These are phyloP conservation scores for Collariella sp. DNA, from an alignment of 495 filamentous ascomycete species.

Conservation along the genomic window DNA sequence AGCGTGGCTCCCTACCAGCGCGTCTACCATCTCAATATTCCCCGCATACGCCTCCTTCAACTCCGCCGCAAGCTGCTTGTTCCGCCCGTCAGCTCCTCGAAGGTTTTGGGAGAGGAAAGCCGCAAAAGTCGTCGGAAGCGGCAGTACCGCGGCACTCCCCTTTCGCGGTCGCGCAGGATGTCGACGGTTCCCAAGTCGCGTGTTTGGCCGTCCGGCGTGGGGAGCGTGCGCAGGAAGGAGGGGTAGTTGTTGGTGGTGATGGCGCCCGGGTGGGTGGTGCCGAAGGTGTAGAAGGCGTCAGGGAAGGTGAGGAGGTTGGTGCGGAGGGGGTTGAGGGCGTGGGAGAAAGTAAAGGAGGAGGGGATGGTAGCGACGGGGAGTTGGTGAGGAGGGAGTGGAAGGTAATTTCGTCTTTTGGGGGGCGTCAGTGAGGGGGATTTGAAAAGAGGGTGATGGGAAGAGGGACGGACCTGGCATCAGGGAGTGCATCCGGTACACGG, in stretches of 20 bases:
- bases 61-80: slow-evolving; percentile 23
- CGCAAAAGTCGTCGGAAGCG: slow-evolving; percentile 36
- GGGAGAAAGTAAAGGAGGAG: not conserved
- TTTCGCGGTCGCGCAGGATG: slow-evolving; percentile 39
- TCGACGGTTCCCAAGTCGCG: slow-evolving; percentile 37
- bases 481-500: slow-evolving; percentile 36
- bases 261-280: slow-evolving; percentile 39
- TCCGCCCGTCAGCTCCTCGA: slow-evolving; percentile 31
- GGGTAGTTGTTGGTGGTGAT: slow-evolving; percentile 36
- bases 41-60: slow-evolving; percentile 24
- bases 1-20: slow-evolving; percentile 29
- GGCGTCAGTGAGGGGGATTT: slow-evolving; percentile 18
- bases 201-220: not conserved
- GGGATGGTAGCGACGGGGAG: not conserved
- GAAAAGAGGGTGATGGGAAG: slow-evolving; percentile 37
- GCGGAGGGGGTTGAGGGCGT: slow-evolving; percentile 27
- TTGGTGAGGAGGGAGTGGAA: slow-evolving; percentile 13
- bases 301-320: slow-evolving; percentile 21
- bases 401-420: slow-evolving; percentile 23
- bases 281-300: slow-evolving; percentile 40
- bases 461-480: slow-evolving; percentile 35
- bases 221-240: slow-evolving; percentile 31
- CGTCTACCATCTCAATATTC: slow-evolving; percentile 33
- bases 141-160: slow-evolving; percentile 41
- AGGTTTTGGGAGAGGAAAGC: slow-evolving; percentile 23